Percentiles rank a stretch among this genome's conserved stretches.
Conservation (phyloP, 202 grass and related monocot species). For the Musa balbisiana region DNA sequence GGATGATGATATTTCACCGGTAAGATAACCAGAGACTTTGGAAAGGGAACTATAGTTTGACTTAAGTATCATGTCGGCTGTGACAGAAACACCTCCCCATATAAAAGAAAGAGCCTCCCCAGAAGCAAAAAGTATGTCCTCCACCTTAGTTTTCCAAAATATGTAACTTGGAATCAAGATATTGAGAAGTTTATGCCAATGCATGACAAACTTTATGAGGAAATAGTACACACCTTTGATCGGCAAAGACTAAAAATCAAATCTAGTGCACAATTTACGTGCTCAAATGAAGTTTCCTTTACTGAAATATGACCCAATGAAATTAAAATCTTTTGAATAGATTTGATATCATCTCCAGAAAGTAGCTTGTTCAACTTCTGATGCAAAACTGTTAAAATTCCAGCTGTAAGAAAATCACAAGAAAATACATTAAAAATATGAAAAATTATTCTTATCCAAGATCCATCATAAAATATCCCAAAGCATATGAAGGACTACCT, state of each 20-base stretch:
- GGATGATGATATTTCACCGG: conserved; percentile 45
- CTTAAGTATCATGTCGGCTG: conserved; percentile 69
- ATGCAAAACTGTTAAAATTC: conserved; percentile 49
- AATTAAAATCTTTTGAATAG: conserved; percentile 76
- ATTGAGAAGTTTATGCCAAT: not conserved
- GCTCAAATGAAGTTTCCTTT: conserved; percentile 72
- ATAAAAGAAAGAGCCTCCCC: conserved; percentile 93
- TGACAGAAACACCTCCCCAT: conserved; percentile 83
- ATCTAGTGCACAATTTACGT: conserved; percentile 61
- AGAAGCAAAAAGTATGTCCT: conserved; percentile 90
- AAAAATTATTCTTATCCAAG: not conserved
- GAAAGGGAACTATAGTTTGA: conserved; percentile 84
- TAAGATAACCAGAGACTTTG: conserved; percentile 77
- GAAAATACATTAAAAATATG: conserved; percentile 17
- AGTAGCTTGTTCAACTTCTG: conserved; percentile 63
- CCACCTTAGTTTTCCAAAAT: conserved; percentile 49
- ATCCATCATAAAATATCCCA: conserved; percentile 3
- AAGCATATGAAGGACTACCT: conserved; percentile 33
- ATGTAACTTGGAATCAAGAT: conserved; percentile 14
- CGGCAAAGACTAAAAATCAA: conserved; percentile 86
- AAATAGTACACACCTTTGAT: conserved; percentile 56
- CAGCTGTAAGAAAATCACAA: conserved; percentile 35
- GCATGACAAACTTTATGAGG: conserved; percentile 18
- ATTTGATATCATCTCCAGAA: conserved; percentile 90
- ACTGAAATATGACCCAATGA: conserved; percentile 88